These are phyloP conservation scores for Papiliotrema terrestris DNA, from an alignment of 1,284 basidiomycete genomes.

Conservation along the genomic window DNA sequence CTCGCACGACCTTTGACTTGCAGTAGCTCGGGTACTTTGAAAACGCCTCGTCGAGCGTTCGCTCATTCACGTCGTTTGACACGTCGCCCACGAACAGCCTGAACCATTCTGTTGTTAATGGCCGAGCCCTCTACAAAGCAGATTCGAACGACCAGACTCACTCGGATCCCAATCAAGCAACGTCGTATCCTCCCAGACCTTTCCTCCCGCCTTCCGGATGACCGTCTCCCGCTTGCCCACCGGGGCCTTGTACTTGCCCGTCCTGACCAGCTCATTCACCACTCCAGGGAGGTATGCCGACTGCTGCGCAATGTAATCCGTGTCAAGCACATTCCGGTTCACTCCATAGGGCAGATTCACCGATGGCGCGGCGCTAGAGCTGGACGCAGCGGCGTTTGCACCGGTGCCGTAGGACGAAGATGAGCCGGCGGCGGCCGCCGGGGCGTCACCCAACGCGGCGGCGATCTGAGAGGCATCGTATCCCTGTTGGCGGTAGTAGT, in stretches of 20 bases:
- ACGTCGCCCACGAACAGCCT: constrained; percentile 96
- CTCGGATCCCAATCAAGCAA: constrained; percentile 96
- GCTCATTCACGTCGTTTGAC: constrained; percentile 96
- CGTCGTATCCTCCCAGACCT: constrained; percentile 97
- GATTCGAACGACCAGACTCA: constrained; percentile 51
- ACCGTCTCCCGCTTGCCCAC: constrained; percentile 86
- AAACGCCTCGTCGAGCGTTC: constrained; percentile 87
- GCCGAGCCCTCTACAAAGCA: background rate
- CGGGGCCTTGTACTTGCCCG: constrained; percentile 11
- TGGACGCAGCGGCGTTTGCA: background rate
- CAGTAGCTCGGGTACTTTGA: constrained; percentile 86
- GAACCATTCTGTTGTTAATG: constrained; percentile 73
- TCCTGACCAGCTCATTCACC: constrained; percentile 7
- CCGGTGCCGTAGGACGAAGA: background rate
- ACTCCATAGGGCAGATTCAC: constrained; percentile 3
- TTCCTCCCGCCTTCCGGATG: constrained; percentile 87
- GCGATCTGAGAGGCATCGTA: constrained; percentile 36
- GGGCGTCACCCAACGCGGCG: constrained; percentile 16
- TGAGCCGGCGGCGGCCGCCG: constrained; percentile 3
- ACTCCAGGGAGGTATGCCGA: constrained; percentile 7
- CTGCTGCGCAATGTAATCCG: constrained; percentile 31
- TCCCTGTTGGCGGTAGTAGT: constrained; percentile 50
- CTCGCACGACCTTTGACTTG: constrained; percentile 91
- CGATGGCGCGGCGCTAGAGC: constrained; percentile 6
- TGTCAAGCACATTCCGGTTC: constrained; percentile 22